phyloP scores from a whole-genome alignment of 2,329 filamentous ascomycete genomes.

The Pseudonectria foliicola region DNA sequence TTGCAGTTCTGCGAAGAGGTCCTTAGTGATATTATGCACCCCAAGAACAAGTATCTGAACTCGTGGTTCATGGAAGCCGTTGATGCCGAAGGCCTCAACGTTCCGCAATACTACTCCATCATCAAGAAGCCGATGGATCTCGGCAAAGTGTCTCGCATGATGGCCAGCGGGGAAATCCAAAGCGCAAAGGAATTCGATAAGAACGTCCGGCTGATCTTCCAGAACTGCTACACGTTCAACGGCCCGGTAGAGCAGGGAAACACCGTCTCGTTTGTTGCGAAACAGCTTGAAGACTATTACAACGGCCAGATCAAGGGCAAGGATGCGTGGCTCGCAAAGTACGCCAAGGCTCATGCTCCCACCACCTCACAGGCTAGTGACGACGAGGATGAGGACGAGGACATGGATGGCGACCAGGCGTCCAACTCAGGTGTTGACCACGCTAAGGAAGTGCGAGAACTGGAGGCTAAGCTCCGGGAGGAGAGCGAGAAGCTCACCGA shows the following conservation, averaged over 20 bases:
- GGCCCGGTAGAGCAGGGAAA: constrained; percentile 50
- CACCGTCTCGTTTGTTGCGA: constrained; percentile 64
- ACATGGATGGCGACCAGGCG: constrained; percentile 42
- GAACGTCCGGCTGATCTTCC: constrained; percentile 75
- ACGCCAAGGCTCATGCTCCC: constrained; percentile 50
- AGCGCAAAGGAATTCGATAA: constrained; percentile 79
- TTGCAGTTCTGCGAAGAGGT: constrained; percentile 84
- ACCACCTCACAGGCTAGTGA: constrained; percentile 59
- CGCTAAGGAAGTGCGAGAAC: constrained; percentile 41
- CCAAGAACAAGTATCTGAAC: constrained; percentile 61
- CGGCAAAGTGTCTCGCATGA: constrained; percentile 69
- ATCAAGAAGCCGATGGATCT: constrained; percentile 98
- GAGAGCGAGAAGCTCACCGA: constrained; percentile 53
- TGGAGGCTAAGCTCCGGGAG: constrained; percentile 45
- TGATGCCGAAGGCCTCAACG: constrained; percentile 88
- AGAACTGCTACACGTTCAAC: constrained; percentile 92
- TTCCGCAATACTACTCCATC: constrained; percentile 85
- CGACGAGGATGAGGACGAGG: constrained; percentile 66
- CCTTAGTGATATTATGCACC: constrained; percentile 67
- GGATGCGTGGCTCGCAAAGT: constrained; percentile 69
- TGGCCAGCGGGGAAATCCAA: constrained; percentile 71
- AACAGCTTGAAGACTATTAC: constrained; percentile 68
- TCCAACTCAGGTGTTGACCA: constrained; percentile 35
- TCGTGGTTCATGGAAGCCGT: constrained; percentile 76
- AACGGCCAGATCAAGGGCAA: constrained; percentile 71